Conservation (phyloP, 768 basidiomycete species). For the Hypholoma fasciculare region DNA sequence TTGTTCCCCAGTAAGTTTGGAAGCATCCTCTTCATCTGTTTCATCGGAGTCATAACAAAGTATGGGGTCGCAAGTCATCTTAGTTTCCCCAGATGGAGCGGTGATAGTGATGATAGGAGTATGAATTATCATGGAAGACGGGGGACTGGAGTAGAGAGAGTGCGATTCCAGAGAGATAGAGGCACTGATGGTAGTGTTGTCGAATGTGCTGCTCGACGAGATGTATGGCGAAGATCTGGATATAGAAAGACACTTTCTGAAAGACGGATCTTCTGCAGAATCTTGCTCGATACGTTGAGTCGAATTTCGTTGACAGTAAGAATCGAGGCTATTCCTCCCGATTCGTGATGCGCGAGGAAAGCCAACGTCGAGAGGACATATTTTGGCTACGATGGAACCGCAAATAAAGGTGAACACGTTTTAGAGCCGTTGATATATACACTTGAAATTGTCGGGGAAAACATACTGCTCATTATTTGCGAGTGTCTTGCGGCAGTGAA, state of each 20-base stretch:
- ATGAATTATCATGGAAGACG: neutral
- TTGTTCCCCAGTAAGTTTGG: neutral
- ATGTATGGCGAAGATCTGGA: neutral
- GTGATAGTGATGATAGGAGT: slow-evolving; percentile 3
- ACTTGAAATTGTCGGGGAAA: no score
- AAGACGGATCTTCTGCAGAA: neutral
- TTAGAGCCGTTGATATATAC: neutral
- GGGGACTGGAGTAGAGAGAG: slow-evolving; percentile 2
- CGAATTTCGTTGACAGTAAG: neutral
- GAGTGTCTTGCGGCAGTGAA: neutral
- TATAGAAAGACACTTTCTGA: no score
- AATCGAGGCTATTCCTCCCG: neutral
- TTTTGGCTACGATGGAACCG: neutral
- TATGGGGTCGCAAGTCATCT: neutral
- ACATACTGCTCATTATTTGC: neutral
- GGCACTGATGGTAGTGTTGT: slow-evolving; percentile 3
- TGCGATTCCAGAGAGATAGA: slow-evolving; percentile 1
- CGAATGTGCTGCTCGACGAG: neutral
- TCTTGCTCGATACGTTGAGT: neutral
- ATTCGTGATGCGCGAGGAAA: slow-evolving; percentile 1
- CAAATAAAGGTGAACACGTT: neutral
- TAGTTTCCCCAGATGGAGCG: neutral
- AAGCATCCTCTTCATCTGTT: neutral
- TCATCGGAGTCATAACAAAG: neutral
- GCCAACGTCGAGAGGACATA: neutral